phyloP scores from a whole-genome alignment of 2,329 filamentous ascomycete genomes.

The Fusarium sp. region DNA sequence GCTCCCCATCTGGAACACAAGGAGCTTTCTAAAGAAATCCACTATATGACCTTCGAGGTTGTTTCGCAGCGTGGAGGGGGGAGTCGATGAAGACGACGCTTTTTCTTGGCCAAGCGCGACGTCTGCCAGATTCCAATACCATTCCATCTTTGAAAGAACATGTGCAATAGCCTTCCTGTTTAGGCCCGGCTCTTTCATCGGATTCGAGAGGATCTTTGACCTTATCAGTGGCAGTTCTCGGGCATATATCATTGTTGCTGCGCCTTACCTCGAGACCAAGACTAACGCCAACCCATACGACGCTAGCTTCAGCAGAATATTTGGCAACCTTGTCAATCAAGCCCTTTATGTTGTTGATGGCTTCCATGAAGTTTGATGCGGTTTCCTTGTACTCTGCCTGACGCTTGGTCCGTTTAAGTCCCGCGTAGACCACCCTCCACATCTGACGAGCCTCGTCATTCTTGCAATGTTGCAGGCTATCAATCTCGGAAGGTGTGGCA shows the following conservation, averaged over 20 bases:
- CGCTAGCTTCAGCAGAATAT: neutral
- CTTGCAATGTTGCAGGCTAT: neutral
- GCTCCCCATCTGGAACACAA: neutral
- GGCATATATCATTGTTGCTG: neutral
- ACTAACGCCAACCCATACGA: neutral
- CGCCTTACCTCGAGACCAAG: neutral
- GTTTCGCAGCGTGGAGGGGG: neutral
- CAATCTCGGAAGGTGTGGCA: neutral
- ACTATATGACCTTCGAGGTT: neutral
- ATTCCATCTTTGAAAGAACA: conserved; percentile 49
- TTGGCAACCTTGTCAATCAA: neutral
- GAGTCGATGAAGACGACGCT: neutral
- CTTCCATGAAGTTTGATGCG: neutral
- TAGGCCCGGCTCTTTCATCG: neutral
- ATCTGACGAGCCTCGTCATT: neutral
- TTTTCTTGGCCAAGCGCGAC: neutral
- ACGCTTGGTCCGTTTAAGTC: neutral
- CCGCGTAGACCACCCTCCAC: neutral
- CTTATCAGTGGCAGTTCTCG: neutral
- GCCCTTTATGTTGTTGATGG: neutral
- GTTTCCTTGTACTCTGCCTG: neutral
- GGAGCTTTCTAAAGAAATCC: neutral
- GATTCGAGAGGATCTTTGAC: neutral
- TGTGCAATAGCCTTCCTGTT: conserved; percentile 51
- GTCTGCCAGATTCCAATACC: neutral